Evolutionary conservation across 176 grass and related monocot genomes (phyloP).

Genomic region (Ensete ventricosum): DNA sequence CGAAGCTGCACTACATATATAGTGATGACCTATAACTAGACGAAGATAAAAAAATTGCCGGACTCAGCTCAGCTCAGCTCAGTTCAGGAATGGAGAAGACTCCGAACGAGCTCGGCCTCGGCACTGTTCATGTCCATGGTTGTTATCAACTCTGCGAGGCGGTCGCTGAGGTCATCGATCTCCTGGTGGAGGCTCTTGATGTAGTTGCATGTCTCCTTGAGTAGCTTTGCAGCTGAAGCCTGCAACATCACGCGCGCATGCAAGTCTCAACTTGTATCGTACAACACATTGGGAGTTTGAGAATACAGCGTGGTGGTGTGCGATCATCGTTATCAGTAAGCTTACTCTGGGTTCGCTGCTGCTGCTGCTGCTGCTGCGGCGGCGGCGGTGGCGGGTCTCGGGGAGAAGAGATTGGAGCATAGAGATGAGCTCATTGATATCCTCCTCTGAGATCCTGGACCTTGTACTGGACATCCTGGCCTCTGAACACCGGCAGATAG

Average conservation of each 20-base stretch:
- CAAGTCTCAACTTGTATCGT: neutral
- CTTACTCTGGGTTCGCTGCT: slow-evolving; percentile 26
- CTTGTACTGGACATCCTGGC: too few species aligned
- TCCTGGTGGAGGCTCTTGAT: slow-evolving; percentile 75
- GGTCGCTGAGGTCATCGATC: slow-evolving; percentile 60
- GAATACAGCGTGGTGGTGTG: too few species aligned
- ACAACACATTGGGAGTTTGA: neutral
- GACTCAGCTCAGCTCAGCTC: neutral
- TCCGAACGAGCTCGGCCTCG: slow-evolving; percentile 52
- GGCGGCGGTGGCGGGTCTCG: slow-evolving; percentile 14
- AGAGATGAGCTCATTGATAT: slow-evolving; percentile 20
- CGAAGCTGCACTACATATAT: too few species aligned
- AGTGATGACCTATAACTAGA: too few species aligned
- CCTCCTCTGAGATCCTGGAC: too few species aligned
- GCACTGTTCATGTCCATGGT: slow-evolving; percentile 47
- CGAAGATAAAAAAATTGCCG: too few species aligned
- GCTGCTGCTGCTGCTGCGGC: too few species aligned
- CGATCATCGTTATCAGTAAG: neutral
- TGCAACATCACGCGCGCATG: slow-evolving; percentile 6
- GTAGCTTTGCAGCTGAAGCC: slow-evolving; percentile 54
- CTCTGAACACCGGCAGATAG: too few species aligned
- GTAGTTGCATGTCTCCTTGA: slow-evolving; percentile 72
- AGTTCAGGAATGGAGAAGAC: slow-evolving; percentile 28
- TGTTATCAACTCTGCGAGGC: slow-evolving; percentile 52
- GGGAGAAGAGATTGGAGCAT: slow-evolving; percentile 60